Percentiles rank a stretch among this genome's conserved stretches.
Conservation (phyloP, 805 yeast species). For the Starmerella bombicola region DNA sequence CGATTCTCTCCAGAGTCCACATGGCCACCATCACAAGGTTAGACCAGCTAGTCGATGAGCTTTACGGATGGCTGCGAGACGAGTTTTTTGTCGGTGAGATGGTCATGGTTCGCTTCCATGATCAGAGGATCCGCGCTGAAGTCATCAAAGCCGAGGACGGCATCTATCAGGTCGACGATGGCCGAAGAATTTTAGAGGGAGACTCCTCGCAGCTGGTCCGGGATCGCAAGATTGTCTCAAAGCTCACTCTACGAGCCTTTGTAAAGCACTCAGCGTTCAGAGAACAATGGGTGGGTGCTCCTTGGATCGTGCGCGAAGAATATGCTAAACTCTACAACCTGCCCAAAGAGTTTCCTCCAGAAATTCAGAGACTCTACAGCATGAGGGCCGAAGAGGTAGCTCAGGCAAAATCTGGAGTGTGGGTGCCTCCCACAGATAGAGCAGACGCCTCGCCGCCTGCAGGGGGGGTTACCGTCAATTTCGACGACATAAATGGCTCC, state of each 20-base stretch:
- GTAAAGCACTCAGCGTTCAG: constrained; percentile 66
- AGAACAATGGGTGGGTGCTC: constrained; percentile 78
- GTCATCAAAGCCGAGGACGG: constrained; percentile 11
- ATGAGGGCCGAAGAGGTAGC: constrained; percentile 8
- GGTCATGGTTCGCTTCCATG: constrained; percentile 45
- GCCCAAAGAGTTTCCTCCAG: constrained; percentile 15
- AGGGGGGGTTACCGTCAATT: not conserved
- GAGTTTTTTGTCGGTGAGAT: constrained; percentile 89
- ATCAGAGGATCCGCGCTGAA: constrained; percentile 42
- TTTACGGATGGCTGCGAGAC: constrained; percentile 59
- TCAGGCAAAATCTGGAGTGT: not conserved
- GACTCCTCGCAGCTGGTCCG: constrained; percentile 45
- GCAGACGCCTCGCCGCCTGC: not conserved
- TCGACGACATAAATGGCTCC: not conserved
- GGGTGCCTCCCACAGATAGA: not conserved
- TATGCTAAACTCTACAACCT: constrained; percentile 61
- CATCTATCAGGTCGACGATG: constrained; percentile 10
- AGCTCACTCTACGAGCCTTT: constrained; percentile 80
- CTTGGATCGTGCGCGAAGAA: constrained; percentile 81
- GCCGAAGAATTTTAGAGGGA: constrained; percentile 14
- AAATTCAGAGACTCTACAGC: constrained; percentile 7
- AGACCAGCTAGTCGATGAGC: constrained; percentile 78
- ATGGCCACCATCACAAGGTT: constrained; percentile 70
- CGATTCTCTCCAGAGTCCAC: constrained; percentile 74
- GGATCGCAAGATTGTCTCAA: constrained; percentile 78